Evolutionary conservation across 495 filamentous ascomycete genomes (phyloP), one percentile per base, ranked within the genome.

Genomic region (Penicillium antarcticum): DNA sequence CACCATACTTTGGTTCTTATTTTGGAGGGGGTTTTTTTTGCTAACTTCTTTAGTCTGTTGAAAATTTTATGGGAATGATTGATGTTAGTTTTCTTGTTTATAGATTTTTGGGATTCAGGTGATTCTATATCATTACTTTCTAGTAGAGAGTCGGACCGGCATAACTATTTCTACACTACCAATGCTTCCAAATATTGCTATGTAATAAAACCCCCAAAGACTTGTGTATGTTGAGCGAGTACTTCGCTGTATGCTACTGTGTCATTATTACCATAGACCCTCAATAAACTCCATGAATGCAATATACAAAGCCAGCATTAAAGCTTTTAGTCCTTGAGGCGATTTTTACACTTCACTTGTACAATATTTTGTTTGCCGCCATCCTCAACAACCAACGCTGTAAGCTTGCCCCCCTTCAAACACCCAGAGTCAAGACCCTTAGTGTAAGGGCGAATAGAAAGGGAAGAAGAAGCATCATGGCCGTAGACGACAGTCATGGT

Each of bases 351-450:
- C 8, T 60, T 55, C 3, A 73, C 70, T 38, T 73, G 69, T 14
- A 72, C 63, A 41, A 69, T 42, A 8, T 60, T 58, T 29, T 72
- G 66, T 52, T 73, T 61, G 5, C 74, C 74, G 7, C 66, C 64
- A 31, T 66, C 62, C 7, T 83, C 81, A 34, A 95, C 79, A 4
- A 97, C 74, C 49, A 94, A 57, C n/a, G 88, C 92, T 2, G 87
- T 88, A 50, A 97, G 61, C 47, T 78, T 74, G 0, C 82, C 84
- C 7, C 89, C 91, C 46, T 83, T 80, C 9, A 88, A 81, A 62
- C 92, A 97, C 1, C 85, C 86, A 1, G 84, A 84, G 63, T 97
- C 94, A 17, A 98, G 73, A 1, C 94, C 94, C 61, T 89, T 90
- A 36, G 85, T 86, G 63, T 91, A 95, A 26, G 69, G 70, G 38